phyloP scores from a whole-genome alignment of 345 rosid genomes.

The Gossypium ekmanianum region DNA sequence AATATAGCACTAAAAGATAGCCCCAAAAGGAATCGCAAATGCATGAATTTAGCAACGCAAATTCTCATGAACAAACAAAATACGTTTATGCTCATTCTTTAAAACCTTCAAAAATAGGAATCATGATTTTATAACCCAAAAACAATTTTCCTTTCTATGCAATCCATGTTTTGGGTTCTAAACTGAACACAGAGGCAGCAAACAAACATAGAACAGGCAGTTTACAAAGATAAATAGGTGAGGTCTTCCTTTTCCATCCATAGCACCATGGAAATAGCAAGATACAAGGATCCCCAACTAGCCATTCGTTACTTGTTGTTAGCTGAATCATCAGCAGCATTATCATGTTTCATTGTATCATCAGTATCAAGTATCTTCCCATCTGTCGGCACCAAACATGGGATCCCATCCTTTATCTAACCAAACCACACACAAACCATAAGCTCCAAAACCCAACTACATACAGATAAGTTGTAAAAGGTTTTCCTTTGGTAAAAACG shows the following conservation, averaged over 20 bases:
- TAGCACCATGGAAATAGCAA: not conserved
- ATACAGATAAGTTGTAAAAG: not conserved
- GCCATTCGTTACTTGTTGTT: not conserved
- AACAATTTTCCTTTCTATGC: not conserved
- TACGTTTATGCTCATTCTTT: not conserved
- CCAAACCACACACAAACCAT: not conserved
- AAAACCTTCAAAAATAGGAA: not conserved
- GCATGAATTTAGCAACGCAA: not conserved
- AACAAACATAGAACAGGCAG: not conserved
- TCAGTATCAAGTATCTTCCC: conserved; percentile 59
- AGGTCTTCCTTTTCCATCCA: not conserved
- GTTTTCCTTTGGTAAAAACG: too few relatives aligned
- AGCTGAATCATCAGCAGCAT: conserved; percentile 18
- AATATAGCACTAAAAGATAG: not conserved
- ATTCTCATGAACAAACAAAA: not conserved
- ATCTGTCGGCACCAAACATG: conserved; percentile 72
- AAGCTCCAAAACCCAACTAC: not conserved
- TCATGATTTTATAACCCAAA: not conserved
- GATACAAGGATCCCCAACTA: not conserved
- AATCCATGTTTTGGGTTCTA: not conserved
- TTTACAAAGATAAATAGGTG: not conserved
- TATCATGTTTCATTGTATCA: conserved; percentile 15
- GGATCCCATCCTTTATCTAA: conserved; percentile 75
- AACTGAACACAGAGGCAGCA: not conserved
- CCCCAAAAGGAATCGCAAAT: not conserved